These are phyloP conservation scores for Fusarium sterilihyphosum DNA, from an alignment of 2,329 filamentous ascomycete species.

Conservation along the genomic window DNA sequence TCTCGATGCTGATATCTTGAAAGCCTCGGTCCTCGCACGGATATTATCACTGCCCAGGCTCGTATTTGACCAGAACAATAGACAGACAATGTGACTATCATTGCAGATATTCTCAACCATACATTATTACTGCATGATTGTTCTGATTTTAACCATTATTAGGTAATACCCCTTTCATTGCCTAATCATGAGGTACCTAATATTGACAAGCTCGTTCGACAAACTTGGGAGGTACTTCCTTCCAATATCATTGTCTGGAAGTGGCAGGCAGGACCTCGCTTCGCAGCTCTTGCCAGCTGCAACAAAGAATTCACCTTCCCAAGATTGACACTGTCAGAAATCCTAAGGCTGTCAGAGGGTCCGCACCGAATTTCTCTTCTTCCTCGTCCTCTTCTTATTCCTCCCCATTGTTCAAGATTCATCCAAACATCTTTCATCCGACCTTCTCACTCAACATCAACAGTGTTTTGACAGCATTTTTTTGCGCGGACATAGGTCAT, in stretches of 20 bases:
- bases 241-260: background rate
- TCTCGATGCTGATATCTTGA: background rate
- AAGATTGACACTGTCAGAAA: background rate
- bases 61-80: background rate
- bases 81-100: background rate
- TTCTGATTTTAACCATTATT: background rate
- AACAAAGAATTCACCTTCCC: background rate
- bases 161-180: background rate
- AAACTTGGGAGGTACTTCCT: background rate
- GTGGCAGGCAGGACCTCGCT: background rate
- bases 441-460: slow-evolving; percentile 2
- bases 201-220: background rate
- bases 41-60: background rate
- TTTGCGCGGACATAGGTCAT: slow-evolving; percentile 8
- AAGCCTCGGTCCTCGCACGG: background rate
- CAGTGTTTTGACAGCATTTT: slow-evolving; percentile 4
- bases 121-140: background rate
- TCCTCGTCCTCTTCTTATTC: background rate
- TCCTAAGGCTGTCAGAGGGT: background rate
- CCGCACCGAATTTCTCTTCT: background rate
- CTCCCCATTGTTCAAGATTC: slow-evolving; percentile 2
- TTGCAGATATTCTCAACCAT: background rate
- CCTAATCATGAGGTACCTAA: background rate
- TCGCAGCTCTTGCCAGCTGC: slow-evolving; percentile 14
- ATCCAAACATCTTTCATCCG: slow-evolving; percentile 10